Conservation (phyloP, 2,329 filamentous ascomycete species). For the Myrmaecium sp. region DNA sequence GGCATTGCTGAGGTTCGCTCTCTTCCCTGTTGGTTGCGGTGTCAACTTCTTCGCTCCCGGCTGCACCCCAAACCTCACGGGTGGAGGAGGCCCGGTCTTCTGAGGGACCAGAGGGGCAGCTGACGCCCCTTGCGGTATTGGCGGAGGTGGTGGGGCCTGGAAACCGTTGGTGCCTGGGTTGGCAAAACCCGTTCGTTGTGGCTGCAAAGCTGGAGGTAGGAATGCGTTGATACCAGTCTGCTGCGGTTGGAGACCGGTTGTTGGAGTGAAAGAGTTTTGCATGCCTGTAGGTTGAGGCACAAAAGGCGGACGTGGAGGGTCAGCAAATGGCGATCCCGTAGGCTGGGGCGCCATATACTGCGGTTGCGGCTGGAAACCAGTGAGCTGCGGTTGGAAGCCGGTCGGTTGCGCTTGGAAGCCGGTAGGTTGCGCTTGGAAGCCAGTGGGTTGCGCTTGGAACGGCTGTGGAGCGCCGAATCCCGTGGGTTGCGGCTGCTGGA, state of each 20-base stretch:
- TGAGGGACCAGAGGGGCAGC: slow-evolving; percentile 52
- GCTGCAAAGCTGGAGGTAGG: slow-evolving; percentile 30
- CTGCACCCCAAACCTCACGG: slow-evolving; percentile 73
- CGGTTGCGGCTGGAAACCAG: slow-evolving; percentile 26
- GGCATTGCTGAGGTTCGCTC: slow-evolving; percentile 83
- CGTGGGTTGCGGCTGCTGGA: slow-evolving; percentile 22
- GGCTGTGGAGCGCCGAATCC: slow-evolving; percentile 21
- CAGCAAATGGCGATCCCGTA: slow-evolving; percentile 18
- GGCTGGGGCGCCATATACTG: slow-evolving; percentile 23
- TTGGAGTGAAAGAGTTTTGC: slow-evolving; percentile 13
- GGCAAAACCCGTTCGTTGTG: slow-evolving; percentile 27
- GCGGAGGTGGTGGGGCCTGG: slow-evolving; percentile 35
- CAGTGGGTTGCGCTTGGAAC: slow-evolving; percentile 30
- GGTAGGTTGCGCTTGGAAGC: slow-evolving; percentile 18
- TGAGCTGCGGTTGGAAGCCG: slow-evolving; percentile 32
- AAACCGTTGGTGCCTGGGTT: slow-evolving; percentile 18
- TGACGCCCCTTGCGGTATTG: slow-evolving; percentile 41
- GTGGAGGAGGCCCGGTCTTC: slow-evolving; percentile 70
- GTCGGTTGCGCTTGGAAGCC: slow-evolving; percentile 39
- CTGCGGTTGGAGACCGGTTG: slow-evolving; percentile 31
- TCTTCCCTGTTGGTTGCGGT: slow-evolving; percentile 73
- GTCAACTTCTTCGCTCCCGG: slow-evolving; percentile 57
- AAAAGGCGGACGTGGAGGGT: slow-evolving; percentile 32
- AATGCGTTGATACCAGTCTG: slow-evolving; percentile 36
- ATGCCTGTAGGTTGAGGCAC: slow-evolving; percentile 24